Base-by-base conservation (phyloP, 805 yeast species). In the Suhomyces vadensis region DNA sequence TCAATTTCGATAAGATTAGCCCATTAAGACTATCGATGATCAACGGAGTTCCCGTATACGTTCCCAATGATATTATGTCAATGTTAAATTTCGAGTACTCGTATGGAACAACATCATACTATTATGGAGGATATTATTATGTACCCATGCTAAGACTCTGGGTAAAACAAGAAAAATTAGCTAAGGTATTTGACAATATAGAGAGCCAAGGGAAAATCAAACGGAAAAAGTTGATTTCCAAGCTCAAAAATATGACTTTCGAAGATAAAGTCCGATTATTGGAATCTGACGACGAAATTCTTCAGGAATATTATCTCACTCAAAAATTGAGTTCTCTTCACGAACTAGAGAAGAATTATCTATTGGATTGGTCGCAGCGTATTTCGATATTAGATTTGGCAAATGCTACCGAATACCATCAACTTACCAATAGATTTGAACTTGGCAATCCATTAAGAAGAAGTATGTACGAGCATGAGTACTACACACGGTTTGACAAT, bases 1-100 rank as follows among this genome's bases (percentile, higher is more conserved):
- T 56, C 19, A 52, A 48, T 35, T 56, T 54, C 35, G 62, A 58
- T 35, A 60, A 47, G 36, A 13, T 52, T 3, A 43, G 44, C 13
- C 52, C 50, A 1, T 42, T 52, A 27, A 41, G 42, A 20, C 26
- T 31, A 8, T 20, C 54, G 5, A 23, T 39, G 40, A 21, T 47
- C 3, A 42, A 41, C 10, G 55, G 52, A 6, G 52, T 45, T 26
- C 50, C 52, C 1, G 45, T 48, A 2, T 48, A 39, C 21, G 39
- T 47, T 19, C 55, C 55, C 5, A 35, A 47, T 23, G 47, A 39
- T 26, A 29, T 45, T 35, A 17, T 43, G 29, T 35, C 42, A 6
- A 41, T 45, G 20, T 41, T 51, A 38, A 45, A 47, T 19, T 19
- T 13, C 7, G 55, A 49, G 35, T 49, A 50, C 31, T 27, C 43